Evolutionary conservation across 2,329 filamentous ascomycete genomes (phyloP).

Genomic region (Aurifilum marmelostoma): DNA sequence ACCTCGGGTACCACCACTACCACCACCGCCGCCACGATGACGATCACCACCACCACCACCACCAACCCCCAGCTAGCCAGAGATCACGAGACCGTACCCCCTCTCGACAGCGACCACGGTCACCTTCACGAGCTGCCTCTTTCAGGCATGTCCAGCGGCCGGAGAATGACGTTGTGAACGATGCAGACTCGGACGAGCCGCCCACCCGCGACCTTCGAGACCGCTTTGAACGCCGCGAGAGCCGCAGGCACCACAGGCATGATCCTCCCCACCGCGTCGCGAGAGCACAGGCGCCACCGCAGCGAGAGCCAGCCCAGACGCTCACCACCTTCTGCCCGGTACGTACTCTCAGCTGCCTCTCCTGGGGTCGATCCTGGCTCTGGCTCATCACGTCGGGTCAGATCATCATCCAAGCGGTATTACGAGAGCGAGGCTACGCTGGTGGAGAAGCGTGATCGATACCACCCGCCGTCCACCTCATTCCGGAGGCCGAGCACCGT

Average conservation of each 20-base stretch:
- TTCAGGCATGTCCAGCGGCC: conserved; percentile 27
- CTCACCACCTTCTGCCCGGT: conserved; percentile 38
- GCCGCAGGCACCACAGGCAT: conserved; percentile 30
- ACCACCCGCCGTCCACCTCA: conserved; percentile 34
- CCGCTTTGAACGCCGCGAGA: conserved; percentile 21
- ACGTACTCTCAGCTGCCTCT: conserved; percentile 30
- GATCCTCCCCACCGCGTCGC: conserved; percentile 33
- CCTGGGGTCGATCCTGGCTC: conserved; percentile 15
- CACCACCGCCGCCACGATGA: neutral
- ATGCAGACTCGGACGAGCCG: conserved; percentile 27
- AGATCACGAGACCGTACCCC: conserved; percentile 17
- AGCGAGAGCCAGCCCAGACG: conserved; percentile 34
- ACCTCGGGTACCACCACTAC: neutral
- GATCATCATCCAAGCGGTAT: conserved; percentile 32
- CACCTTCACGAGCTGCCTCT: conserved; percentile 33
- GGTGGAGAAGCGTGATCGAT: conserved; percentile 34
- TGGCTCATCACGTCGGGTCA: conserved; percentile 24
- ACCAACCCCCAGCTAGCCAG: conserved; percentile 28
- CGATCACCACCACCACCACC: conserved; percentile 28
- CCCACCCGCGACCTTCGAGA: conserved; percentile 30
- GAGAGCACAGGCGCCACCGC: conserved; percentile 31
- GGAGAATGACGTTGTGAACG: conserved; percentile 16
- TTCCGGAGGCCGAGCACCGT: conserved; percentile 40
- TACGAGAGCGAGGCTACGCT: conserved; percentile 39
- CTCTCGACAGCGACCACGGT: conserved; percentile 29